Conservation (phyloP, 768 basidiomycete genomes). For the Neoboletus subvelutipes region DNA sequence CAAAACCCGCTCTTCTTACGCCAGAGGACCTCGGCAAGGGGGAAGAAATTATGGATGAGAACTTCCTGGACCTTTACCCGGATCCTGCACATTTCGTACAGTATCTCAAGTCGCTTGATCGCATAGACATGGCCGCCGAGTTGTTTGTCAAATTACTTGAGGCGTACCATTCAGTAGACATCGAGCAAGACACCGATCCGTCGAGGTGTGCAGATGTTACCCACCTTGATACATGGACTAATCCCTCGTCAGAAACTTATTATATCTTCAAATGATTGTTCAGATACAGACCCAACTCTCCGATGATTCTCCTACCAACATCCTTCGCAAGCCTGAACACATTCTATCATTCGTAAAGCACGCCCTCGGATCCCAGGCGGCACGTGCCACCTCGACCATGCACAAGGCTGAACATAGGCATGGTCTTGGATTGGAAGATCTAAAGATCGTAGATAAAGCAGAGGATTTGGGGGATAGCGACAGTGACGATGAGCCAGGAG, state of each 20-base stretch:
- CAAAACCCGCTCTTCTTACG: conserved; percentile 46
- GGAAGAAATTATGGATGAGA: conserved; percentile 42
- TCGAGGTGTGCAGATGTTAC: conserved; percentile 17
- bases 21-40: conserved; percentile 47
- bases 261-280: conserved; percentile 77
- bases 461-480: conserved; percentile 49
- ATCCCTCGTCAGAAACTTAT: conserved; percentile 50
- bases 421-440: conserved; percentile 34
- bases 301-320: conserved; percentile 51
- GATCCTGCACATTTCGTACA: conserved; percentile 69
- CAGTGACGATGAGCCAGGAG: conserved; percentile 51
- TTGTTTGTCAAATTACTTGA: conserved; percentile 77
- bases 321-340: conserved; percentile 63
- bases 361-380: conserved; percentile 52
- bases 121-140: conserved; percentile 67
- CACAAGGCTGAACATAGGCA: conserved; percentile 4
- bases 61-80: conserved; percentile 68
- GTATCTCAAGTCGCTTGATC: conserved; percentile 62
- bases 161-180: conserved; percentile 47
- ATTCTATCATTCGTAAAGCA: conserved; percentile 83
- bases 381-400: neutral
- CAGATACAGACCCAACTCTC: conserved; percentile 76
- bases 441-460: conserved; percentile 38
- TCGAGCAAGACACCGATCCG: conserved; percentile 22
- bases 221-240: neutral